Evolutionary conservation across 176 grass and related monocot genomes (phyloP).

Genomic region (Oropetium thomaeum): DNA sequence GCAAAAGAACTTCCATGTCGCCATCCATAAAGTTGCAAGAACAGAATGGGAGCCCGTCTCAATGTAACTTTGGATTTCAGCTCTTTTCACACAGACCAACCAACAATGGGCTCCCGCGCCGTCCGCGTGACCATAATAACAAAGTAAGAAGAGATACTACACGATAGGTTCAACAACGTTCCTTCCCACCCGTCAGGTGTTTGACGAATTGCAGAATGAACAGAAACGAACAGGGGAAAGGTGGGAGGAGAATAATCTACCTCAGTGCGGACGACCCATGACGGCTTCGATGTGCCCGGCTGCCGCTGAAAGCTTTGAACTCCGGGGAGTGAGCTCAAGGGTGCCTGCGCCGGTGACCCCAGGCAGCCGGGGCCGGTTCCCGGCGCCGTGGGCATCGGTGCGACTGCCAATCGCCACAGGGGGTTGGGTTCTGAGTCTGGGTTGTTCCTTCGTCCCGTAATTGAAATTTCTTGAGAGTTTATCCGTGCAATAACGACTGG

Average conservation of each 20-base stretch:
- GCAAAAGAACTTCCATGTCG: not conserved
- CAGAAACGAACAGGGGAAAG: not conserved
- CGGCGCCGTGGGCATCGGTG: slow-evolving; percentile 19
- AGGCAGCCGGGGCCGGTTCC: slow-evolving; percentile 15
- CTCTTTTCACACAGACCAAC: not conserved
- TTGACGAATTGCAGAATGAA: slow-evolving; percentile 28
- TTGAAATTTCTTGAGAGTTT: slow-evolving; percentile 11
- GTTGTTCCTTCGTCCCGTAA: not conserved
- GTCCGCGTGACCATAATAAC: not conserved
- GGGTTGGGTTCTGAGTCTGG: not conserved
- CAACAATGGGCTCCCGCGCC: not conserved
- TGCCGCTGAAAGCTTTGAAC: slow-evolving; percentile 16
- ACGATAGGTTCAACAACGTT: not conserved
- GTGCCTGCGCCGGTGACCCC: slow-evolving; percentile 9
- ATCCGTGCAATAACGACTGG: slow-evolving; percentile 3
- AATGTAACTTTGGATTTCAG: not conserved
- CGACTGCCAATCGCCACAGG: not conserved
- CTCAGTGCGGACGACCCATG: slow-evolving; percentile 72
- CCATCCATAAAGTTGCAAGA: not conserved
- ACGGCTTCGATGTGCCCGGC: slow-evolving; percentile 28
- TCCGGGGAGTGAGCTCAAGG: slow-evolving; percentile 15
- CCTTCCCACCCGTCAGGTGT: not conserved
- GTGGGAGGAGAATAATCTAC: slow-evolving; percentile 26
- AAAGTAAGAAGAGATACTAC: not conserved
- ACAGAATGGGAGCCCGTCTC: not conserved